Conservation (phyloP, 768 basidiomycete species). For the Dioszegia hungarica region DNA sequence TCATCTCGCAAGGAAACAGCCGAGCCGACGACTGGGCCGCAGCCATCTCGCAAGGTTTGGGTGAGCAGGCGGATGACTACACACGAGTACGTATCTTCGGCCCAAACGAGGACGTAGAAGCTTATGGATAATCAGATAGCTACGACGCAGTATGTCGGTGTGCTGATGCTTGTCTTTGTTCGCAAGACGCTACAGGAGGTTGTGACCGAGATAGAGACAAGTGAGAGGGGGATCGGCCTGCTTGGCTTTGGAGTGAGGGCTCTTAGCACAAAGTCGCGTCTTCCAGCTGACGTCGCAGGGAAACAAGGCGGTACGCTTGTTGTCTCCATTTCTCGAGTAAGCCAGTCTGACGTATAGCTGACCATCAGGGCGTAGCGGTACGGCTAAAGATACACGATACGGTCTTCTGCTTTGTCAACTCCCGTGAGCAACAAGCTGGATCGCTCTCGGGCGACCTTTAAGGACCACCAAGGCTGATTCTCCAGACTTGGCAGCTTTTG, state of each 20-base stretch:
- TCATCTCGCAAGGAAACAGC: conserved; percentile 28
- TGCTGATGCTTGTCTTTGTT: conserved; percentile 33
- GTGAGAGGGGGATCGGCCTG: conserved; percentile 38
- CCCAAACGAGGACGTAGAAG: not conserved
- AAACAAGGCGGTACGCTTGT: conserved; percentile 34
- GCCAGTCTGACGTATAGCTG: not conserved
- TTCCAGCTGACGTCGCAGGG: conserved; percentile 18
- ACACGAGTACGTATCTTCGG: conserved; percentile 4
- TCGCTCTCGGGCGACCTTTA: too few relatives aligned
- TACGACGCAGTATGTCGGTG: conserved; percentile 38
- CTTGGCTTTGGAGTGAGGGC: conserved; percentile 36
- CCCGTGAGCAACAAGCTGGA: conserved; percentile 23
- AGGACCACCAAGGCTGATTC: too few relatives aligned
- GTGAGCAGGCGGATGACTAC: conserved; percentile 17
- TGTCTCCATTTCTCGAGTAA: too few relatives aligned
- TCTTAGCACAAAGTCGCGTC: not conserved
- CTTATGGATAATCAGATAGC: conserved; percentile 18
- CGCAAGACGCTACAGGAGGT: conserved; percentile 17
- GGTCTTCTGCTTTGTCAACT: conserved; percentile 36
- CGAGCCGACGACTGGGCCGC: conserved; percentile 32
- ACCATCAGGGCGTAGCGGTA: conserved; percentile 32
- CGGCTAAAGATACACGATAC: conserved; percentile 36
- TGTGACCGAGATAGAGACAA: conserved; percentile 24
- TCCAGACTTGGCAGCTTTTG: conserved; percentile 40
- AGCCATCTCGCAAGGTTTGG: conserved; percentile 24